A percentile compares a stretch with the other conserved stretches of the same genome.
Evolutionary conservation across 1,284 basidiomycete genomes (phyloP).

Genomic region (Sparassis latifolia): DNA sequence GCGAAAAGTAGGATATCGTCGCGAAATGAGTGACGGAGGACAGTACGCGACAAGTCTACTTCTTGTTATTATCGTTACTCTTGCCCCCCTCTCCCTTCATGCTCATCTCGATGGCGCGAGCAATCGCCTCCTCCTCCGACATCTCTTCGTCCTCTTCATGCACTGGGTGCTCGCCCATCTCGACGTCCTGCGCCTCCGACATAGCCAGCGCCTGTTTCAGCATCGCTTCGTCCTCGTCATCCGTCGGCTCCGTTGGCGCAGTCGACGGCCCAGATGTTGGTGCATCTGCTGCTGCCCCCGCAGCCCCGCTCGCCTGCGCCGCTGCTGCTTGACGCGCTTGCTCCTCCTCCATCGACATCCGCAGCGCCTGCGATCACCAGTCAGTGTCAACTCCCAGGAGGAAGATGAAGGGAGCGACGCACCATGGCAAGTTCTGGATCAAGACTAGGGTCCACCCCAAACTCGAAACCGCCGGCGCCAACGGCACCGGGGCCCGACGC

Average conservation of each 20-base stretch:
- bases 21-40: neutral
- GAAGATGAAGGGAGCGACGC: slow-evolving; percentile 12
- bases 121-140: slow-evolving; percentile 55
- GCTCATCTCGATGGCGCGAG: slow-evolving; percentile 55
- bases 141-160: slow-evolving; percentile 32
- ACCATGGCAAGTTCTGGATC: slow-evolving; percentile 99
- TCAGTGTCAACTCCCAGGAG: slow-evolving; percentile 4
- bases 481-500: slow-evolving; percentile 41
- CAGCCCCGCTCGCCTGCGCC: slow-evolving; percentile 23
- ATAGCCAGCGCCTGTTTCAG: slow-evolving; percentile 58
- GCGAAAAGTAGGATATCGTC: neutral
- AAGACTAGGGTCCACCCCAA: slow-evolving; percentile 89
- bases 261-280: slow-evolving; percentile 19
- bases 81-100: slow-evolving; percentile 25
- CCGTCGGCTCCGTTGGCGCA: slow-evolving; percentile 36
- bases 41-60: slow-evolving; percentile 11
- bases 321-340: slow-evolving; percentile 81
- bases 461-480: slow-evolving; percentile 66
- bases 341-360: slow-evolving; percentile 97
- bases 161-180: slow-evolving; percentile 39
- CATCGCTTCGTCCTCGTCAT: slow-evolving; percentile 59
- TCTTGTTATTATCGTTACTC: slow-evolving; percentile 23
- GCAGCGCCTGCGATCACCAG: slow-evolving; percentile 65
- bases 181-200: slow-evolving; percentile 43
- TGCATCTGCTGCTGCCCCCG: slow-evolving; percentile 3